Conservation (phyloP, 2,329 filamentous ascomycete genomes). For the Xylariomycetidae sp. region DNA sequence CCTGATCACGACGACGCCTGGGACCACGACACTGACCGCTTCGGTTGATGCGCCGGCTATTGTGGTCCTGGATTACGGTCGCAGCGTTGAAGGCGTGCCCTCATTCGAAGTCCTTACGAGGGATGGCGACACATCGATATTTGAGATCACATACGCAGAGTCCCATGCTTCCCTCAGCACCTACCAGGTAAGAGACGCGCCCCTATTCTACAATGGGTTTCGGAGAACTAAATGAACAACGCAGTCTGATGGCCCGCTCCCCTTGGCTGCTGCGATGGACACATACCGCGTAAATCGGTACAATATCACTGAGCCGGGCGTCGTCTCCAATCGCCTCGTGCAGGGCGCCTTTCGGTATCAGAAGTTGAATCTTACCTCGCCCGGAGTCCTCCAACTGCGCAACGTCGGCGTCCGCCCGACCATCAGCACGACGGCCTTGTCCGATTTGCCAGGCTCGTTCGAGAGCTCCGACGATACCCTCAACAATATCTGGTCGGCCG, state of each 20-base stretch:
- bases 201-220: no score
- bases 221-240: no score
- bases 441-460: conserved; percentile 22
- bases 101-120: conserved; percentile 8
- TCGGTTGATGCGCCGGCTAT: no score
- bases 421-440: conserved; percentile 15
- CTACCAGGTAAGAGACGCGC: no score
- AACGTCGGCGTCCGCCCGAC: conserved; percentile 24
- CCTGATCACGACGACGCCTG: no score
- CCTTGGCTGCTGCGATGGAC: conserved; percentile 31
- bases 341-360: conserved; percentile 32
- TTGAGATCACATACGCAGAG: conserved; percentile 11
- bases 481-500: conserved; percentile 24
- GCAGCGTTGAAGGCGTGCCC: conserved; percentile 8
- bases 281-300: conserved; percentile 30
- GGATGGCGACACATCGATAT: conserved; percentile 10
- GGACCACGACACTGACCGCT: no score
- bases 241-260: conserved; percentile 28
- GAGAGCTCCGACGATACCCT: conserved; percentile 21
- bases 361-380: conserved; percentile 28
- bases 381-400: conserved; percentile 20
- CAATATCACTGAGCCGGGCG: conserved; percentile 21
- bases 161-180: conserved; percentile 4
- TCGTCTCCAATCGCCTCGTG: conserved; percentile 26
- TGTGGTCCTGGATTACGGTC: conserved; percentile 7